Evolutionary conservation across 2,329 filamentous ascomycete species (phyloP).

Genomic region (Fusarium xyrophilum): DNA sequence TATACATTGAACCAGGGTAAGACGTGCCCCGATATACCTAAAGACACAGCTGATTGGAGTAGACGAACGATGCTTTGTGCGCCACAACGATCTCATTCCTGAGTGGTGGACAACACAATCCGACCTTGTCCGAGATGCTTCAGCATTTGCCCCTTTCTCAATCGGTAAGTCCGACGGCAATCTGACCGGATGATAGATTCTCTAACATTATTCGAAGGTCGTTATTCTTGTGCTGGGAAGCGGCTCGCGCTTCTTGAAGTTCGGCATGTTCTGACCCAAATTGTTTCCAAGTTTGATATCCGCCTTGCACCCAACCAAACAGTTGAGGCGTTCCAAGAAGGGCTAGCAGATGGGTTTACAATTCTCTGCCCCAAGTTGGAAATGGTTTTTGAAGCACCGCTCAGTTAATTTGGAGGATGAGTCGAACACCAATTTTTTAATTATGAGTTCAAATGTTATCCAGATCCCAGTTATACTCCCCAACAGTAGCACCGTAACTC

Average conservation of each 20-base stretch:
- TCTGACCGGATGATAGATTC: rapidly evolving
- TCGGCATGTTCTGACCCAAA: not conserved
- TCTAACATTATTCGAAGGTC: not conserved
- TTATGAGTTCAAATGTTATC: not conserved
- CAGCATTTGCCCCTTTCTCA: not conserved
- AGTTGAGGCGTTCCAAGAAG: not conserved
- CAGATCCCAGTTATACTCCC: not conserved
- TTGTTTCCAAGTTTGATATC: not conserved
- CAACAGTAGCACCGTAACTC: not conserved
- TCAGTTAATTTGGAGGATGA: not conserved
- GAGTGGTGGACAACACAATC: not conserved
- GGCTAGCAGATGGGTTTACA: not conserved
- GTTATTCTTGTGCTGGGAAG: not conserved
- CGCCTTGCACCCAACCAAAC: not conserved
- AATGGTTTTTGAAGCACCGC: not conserved
- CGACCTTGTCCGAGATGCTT: not conserved
- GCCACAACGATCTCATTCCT: not conserved
- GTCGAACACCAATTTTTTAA: not conserved
- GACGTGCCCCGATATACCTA: not conserved
- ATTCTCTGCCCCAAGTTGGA: not conserved
- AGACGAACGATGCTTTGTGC: not conserved
- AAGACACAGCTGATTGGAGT: not conserved
- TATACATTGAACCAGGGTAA: not conserved
- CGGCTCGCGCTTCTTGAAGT: not conserved
- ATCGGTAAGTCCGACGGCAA: not conserved